Conservation (phyloP, 2,329 filamentous ascomycete species). For the Colletotrichum sp. region DNA sequence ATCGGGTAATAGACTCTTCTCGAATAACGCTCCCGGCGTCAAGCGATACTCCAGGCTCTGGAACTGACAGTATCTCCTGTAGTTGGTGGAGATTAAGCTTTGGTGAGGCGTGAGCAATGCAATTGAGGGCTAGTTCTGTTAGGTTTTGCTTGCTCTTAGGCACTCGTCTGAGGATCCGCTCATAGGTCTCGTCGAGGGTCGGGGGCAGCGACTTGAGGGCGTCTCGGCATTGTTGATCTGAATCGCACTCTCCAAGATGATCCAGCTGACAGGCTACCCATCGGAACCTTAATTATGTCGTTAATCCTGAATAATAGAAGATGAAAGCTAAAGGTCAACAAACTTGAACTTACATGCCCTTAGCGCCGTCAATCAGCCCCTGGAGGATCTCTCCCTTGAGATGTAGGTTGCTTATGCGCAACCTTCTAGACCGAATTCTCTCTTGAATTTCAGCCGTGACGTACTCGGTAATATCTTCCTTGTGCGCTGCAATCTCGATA, state of each 20-base stretch:
- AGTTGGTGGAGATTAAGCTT: rapidly evolving
- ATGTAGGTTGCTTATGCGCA: neutral
- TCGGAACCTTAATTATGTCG: neutral
- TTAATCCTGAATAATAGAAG: neutral
- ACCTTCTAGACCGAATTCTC: neutral
- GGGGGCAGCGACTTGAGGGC: neutral
- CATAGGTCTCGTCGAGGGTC: neutral
- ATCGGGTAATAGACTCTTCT: neutral
- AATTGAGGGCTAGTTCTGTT: neutral
- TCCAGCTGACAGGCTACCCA: constrained; percentile 9
- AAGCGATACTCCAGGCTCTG: neutral
- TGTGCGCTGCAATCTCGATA: neutral
- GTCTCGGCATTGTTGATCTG: neutral
- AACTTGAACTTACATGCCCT: neutral
- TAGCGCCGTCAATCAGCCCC: rapidly evolving
- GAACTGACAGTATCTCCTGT: neutral
- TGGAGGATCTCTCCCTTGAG: neutral
- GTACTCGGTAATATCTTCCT: neutral
- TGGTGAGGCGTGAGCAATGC: neutral
- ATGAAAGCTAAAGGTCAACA: too few species aligned
- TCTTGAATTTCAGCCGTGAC: neutral
- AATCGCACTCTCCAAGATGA: neutral
- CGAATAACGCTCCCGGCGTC: neutral
- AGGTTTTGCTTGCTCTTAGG: rapidly evolving
- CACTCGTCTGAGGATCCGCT: neutral